These are phyloP conservation scores for Ceratonia siliqua DNA, from an alignment of 306 rosid genomes.

Conservation along the genomic window DNA sequence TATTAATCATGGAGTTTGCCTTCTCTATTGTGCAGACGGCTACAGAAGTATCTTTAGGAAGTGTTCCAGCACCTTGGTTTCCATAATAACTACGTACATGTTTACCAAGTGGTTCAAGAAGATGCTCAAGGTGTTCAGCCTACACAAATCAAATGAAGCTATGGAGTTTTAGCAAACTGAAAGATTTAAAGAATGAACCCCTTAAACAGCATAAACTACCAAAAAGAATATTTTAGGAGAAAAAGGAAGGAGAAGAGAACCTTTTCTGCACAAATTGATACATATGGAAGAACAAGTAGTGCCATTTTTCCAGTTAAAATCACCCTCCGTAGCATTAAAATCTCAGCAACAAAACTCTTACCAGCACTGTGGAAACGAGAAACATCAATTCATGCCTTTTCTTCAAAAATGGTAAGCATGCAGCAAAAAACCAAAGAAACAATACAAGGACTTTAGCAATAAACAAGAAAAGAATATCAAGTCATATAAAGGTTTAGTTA, in stretches of 20 bases:
- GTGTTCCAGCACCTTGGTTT: slow-evolving; percentile 91
- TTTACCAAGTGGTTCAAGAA: slow-evolving; percentile 94
- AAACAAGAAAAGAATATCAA: slow-evolving; percentile 15
- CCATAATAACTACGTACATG: slow-evolving; percentile 97
- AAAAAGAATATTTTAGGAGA: neutral
- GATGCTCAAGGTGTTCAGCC: slow-evolving; percentile 91
- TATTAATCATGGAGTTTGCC: slow-evolving; percentile 90
- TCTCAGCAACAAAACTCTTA: slow-evolving; percentile 97
- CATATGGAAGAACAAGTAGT: slow-evolving; percentile 93
- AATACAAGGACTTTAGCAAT: slow-evolving; percentile 17
- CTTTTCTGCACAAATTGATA: slow-evolving; percentile 98
- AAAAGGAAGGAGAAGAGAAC: slow-evolving; percentile 38
- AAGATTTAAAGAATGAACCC: slow-evolving; percentile 14
- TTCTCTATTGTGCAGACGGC: slow-evolving; percentile 99
- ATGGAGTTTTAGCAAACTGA: neutral
- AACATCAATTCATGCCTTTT: slow-evolving; percentile 32
- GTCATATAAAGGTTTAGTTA: slow-evolving; percentile 1
- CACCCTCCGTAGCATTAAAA: slow-evolving; percentile 85
- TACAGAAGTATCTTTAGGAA: slow-evolving; percentile 94
- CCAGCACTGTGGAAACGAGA: slow-evolving; percentile 78
- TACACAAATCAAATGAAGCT: slow-evolving; percentile 44
- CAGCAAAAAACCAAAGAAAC: slow-evolving; percentile 20
- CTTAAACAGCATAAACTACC: slow-evolving; percentile 26
- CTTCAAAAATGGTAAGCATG: slow-evolving; percentile 2
- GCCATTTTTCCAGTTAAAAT: slow-evolving; percentile 83